phyloP scores from a whole-genome alignment of 371 early-diverging fungal genomes.

The Mortierella sp. region DNA sequence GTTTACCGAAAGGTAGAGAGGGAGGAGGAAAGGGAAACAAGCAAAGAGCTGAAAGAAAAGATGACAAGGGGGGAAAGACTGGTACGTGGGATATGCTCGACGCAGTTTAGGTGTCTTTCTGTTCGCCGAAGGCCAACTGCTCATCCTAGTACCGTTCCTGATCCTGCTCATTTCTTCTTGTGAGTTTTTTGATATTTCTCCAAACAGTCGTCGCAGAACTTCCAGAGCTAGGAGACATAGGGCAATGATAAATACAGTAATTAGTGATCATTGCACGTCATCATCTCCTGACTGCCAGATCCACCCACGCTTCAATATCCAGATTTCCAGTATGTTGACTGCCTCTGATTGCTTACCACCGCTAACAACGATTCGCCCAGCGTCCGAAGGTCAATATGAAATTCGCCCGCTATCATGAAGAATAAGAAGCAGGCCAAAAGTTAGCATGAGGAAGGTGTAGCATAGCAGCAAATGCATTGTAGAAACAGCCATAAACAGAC shows the following conservation, averaged over 20 bases:
- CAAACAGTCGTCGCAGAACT: slow-evolving; percentile 47
- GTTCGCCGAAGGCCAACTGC: background rate
- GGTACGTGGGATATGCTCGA: background rate
- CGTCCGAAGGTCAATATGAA: slow-evolving; percentile 61
- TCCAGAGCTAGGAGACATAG: slow-evolving; percentile 41
- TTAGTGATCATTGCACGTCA: background rate
- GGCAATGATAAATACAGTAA: background rate
- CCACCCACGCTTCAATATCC: background rate
- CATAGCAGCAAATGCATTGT: background rate
- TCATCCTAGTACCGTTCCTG: background rate
- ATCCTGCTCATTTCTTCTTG: slow-evolving; percentile 8
- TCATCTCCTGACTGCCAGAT: background rate
- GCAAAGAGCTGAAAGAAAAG: background rate
- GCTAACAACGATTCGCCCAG: slow-evolving; percentile 51
- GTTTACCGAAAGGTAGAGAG: background rate
- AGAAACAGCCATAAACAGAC: background rate
- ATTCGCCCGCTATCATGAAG: slow-evolving; percentile 52
- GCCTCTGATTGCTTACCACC: slow-evolving; percentile 22
- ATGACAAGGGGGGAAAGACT: background rate
- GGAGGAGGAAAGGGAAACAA: background rate
- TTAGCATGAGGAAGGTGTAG: background rate
- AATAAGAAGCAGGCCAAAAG: background rate
- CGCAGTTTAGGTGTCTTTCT: background rate
- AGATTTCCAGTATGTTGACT: background rate
- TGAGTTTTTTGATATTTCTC: background rate